Evolutionary conservation across 768 basidiomycete species (phyloP), one percentile per base, ranked within the genome.

Genomic region (Rubroboletus pulcherrimus): DNA sequence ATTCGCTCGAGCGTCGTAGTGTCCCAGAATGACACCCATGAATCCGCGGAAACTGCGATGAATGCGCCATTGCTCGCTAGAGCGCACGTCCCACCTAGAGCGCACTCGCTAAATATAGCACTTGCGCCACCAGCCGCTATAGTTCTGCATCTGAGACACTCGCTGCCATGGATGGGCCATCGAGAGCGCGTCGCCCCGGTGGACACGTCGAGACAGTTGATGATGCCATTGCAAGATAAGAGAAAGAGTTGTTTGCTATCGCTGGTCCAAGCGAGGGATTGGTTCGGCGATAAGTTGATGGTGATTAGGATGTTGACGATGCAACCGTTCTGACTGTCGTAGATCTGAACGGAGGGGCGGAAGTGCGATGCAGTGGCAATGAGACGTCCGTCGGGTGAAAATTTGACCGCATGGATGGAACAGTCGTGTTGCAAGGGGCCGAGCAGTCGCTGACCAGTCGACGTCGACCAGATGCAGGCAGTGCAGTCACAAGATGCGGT

Each of bases 361-460:
- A 2, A 2, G 2, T 24, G 24, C 2, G 24, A 24, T 24, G 24
- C 14, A 15, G 41, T 42, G 14, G 41, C 41, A 12, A 24, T 21
- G 11, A 41, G 21, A 0, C 7, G 21, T 24, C 21, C 40, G 12
- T 41, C 40, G 12, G 40, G 40, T 24, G 40, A 41, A 11, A 41
- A 41, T 14, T 41, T 24, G 40, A 14, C 40, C 0, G 12, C 40
- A 3, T 1, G 0, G 6, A 41, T 6, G 3, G 0, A 0, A 9
- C 5, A 0, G 9, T 39, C n/a, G 38, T 39, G 38, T 39, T 5
- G 0, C n/a, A n/a, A 39, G n/a, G 38, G 38, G n/a, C 9, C 38
- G n/a, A 39, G 38, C 38, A 39, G 38, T 39, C 5, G 38, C 38
- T 39, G 9, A n/a, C 38, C 10, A 39, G 38, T 39, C n/a, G 38